Evolutionary conservation across 2,329 filamentous ascomycete genomes (phyloP), one percentile per base, ranked within the genome.

Genomic region (Cytospora schulzeri): DNA sequence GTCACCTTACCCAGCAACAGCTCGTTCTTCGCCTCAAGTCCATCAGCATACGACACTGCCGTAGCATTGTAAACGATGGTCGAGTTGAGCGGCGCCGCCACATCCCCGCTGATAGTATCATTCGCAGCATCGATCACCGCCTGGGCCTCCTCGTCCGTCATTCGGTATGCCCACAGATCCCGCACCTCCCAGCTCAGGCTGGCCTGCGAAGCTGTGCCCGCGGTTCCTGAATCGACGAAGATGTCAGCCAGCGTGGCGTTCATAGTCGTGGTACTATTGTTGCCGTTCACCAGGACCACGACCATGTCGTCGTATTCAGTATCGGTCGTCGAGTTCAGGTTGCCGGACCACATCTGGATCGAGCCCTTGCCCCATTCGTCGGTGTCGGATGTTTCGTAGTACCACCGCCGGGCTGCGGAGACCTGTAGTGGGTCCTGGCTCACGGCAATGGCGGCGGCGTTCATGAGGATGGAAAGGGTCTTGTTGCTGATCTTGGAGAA

Each of bases 121-220:
- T 73, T 72, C 3, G 73, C 77, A 0, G 78, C 78, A 58, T 78
- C 75, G 15, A 85, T 75, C 33, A 85, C 76, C 0, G 74, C 72
- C 28, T 71, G 69, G 0, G 82, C 81, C 48, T 78, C 77, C 3
- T 72, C 75, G 54, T 79, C 74, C 24, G 72, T 75, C 81, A 87
- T 84, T n/a, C 84, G 75, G 66, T 81, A 80, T 4, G 78, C 82
- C 84, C 84, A 86, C 1, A 86, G 74, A 70, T 86, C 83, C 56
- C 80, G 80, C 7, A 86, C 73, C 66, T 84, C 82, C 82, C 82
- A 86, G 0, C 72, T 74, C 67, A 78, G 71, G 28, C 74, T 70
- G 0, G 79, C 71, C 70, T 83, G 75, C 1, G 72, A 64, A 0
- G 79, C 79, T 1, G 78, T 78, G 28, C 78, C 78, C 1, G 71